phyloP scores from a whole-genome alignment of 768 basidiomycete species.

The Termitomyces sp. region DNA sequence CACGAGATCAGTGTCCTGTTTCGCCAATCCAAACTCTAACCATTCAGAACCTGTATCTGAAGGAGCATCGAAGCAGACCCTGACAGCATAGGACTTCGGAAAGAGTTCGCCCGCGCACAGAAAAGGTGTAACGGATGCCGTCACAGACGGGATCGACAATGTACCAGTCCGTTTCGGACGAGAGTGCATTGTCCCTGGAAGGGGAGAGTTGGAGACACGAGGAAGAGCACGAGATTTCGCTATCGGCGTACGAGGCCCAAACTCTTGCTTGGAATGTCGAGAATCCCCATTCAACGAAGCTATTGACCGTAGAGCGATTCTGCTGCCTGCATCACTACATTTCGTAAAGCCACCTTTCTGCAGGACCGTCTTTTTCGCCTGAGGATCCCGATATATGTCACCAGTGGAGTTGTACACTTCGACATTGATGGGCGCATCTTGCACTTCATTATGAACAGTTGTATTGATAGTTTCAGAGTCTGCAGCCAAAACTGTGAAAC shows the following conservation, averaged over 20 bases:
- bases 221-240: slow-evolving; percentile 20
- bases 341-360: slow-evolving; percentile 54
- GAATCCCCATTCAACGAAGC: slow-evolving; percentile 19
- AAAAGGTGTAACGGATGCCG: slow-evolving; percentile 49
- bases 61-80: slow-evolving; percentile 49
- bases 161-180: slow-evolving; percentile 45
- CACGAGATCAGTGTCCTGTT: slow-evolving; percentile 21
- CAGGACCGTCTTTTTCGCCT: slow-evolving; percentile 58
- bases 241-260: slow-evolving; percentile 32
- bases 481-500: slow-evolving; percentile 63
- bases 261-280: slow-evolving; percentile 15
- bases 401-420: slow-evolving; percentile 61
- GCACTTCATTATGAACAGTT: slow-evolving; percentile 55
- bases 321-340: slow-evolving; percentile 55
- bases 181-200: slow-evolving; percentile 17
- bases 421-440: slow-evolving; percentile 35
- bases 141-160: slow-evolving; percentile 56
- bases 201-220: slow-evolving; percentile 20
- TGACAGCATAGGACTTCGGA: slow-evolving; percentile 54
- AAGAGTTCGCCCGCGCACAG: slow-evolving; percentile 19
- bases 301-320: slow-evolving; percentile 45
- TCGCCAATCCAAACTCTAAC: slow-evolving; percentile 71
- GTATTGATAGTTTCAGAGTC: slow-evolving; percentile 56
- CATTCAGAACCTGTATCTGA: slow-evolving; percentile 57
- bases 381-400: slow-evolving; percentile 47